Conservation (phyloP, 495 filamentous ascomycete species). For the Bathelium albidoporum region DNA sequence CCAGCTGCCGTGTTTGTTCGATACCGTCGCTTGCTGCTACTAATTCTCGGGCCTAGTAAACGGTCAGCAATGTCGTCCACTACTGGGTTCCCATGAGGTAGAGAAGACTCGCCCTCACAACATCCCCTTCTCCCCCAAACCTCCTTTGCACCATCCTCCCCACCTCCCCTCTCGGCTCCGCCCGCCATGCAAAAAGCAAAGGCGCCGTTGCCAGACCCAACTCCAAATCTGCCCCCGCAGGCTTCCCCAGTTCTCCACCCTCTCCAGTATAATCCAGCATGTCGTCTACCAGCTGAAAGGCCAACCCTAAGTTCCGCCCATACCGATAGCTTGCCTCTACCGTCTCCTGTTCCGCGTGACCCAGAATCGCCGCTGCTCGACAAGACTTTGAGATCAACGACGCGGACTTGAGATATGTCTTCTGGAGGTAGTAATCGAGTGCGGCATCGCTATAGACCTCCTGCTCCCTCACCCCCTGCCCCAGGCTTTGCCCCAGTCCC, state of each 20-base stretch:
- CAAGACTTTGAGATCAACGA: slow-evolving; percentile 93
- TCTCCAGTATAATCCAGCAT: slow-evolving; percentile 93
- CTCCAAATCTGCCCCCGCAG: slow-evolving; percentile 87
- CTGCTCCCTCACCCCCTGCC: background rate
- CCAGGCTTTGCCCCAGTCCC: background rate
- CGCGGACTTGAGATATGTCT: slow-evolving; percentile 95
- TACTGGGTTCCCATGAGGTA: background rate
- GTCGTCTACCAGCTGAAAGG: slow-evolving; percentile 97
- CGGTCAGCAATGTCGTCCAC: slow-evolving; percentile 18
- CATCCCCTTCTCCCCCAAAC: slow-evolving; percentile 74
- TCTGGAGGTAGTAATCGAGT: slow-evolving; percentile 90
- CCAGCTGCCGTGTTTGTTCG: slow-evolving; percentile 77
- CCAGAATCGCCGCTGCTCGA: slow-evolving; percentile 77
- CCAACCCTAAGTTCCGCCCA: slow-evolving; percentile 83
- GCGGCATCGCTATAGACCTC: slow-evolving; percentile 69
- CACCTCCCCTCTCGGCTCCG: slow-evolving; percentile 55
- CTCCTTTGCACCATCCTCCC: slow-evolving; percentile 86
- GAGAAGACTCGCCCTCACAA: slow-evolving; percentile 55
- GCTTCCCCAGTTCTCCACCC: slow-evolving; percentile 79
- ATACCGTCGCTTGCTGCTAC: slow-evolving; percentile 77
- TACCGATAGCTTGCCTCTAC: slow-evolving; percentile 87
- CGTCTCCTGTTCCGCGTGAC: slow-evolving; percentile 61
- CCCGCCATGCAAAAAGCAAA: slow-evolving; percentile 91
- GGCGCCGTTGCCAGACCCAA: slow-evolving; percentile 93
- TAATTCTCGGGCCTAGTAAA: slow-evolving; percentile 63